These are phyloP conservation scores for Kitagawia praeruptora DNA, from an alignment of 129 eudicot genomes.

Conservation along the genomic window DNA sequence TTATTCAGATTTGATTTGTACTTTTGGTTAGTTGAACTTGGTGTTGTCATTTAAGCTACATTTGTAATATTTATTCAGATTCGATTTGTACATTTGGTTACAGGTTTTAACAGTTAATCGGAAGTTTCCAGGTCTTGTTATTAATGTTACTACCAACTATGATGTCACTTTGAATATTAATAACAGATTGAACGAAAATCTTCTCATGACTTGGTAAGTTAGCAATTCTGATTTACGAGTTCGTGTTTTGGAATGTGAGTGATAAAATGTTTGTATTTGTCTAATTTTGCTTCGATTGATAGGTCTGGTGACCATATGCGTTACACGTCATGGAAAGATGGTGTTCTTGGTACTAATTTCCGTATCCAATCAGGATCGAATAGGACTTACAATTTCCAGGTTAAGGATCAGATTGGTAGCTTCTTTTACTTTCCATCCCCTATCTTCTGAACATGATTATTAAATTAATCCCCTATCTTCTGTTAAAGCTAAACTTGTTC, in stretches of 20 bases:
- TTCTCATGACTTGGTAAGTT: conserved; percentile 66
- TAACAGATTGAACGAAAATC: conserved; percentile 69
- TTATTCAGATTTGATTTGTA: neutral
- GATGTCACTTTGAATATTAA: conserved; percentile 63
- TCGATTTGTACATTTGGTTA: conserved; percentile 5
- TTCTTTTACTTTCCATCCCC: conserved; percentile 69
- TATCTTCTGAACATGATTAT: conserved; percentile 17
- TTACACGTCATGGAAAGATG: conserved; percentile 52
- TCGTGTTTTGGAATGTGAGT: neutral
- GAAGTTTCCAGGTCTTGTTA: conserved; percentile 65
- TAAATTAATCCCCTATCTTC: neutral
- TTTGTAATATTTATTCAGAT: neutral
- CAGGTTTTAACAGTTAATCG: conserved; percentile 84
- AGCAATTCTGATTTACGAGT: neutral
- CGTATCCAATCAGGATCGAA: conserved; percentile 61
- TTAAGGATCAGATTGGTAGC: conserved; percentile 68
- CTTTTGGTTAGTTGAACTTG: conserved; percentile 3
- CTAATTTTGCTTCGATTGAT: neutral
- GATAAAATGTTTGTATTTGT: neutral
- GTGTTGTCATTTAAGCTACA: neutral
- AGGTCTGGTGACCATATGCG: conserved; percentile 9
- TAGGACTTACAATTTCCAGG: conserved; percentile 59
- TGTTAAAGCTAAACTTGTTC: neutral
- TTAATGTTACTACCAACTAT: conserved; percentile 74
- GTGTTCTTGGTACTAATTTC: conserved; percentile 56